These are phyloP conservation scores for Mitragyna speciosa DNA, from an alignment of 257 asterid species.

Conservation along the genomic window DNA sequence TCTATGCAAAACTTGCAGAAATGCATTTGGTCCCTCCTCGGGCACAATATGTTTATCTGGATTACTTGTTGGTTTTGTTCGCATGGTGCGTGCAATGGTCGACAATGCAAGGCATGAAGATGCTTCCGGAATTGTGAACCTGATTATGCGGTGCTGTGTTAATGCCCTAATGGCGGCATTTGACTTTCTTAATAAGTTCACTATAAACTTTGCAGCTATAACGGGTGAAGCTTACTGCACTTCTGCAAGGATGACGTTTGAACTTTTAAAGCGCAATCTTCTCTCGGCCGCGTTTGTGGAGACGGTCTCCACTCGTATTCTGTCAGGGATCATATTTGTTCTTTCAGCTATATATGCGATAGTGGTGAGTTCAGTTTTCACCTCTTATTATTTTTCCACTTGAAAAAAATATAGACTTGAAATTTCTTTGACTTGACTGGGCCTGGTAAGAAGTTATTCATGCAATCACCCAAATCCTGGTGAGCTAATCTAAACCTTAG, in stretches of 20 bases:
- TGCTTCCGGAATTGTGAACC: slow-evolving; percentile 72
- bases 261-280: slow-evolving; percentile 92
- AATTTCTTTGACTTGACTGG: neutral
- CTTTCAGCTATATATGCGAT: slow-evolving; percentile 82
- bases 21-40: slow-evolving; percentile 88
- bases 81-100: slow-evolving; percentile 75
- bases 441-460: neutral
- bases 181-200: slow-evolving; percentile 90
- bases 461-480: neutral
- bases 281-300: slow-evolving; percentile 87
- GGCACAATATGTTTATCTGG: slow-evolving; percentile 97
- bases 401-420: neutral
- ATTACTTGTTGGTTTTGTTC: slow-evolving; percentile 52
- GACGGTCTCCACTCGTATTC: slow-evolving; percentile 82
- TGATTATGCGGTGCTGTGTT: slow-evolving; percentile 72
- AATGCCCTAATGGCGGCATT: slow-evolving; percentile 63
- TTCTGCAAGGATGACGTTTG: slow-evolving; percentile 85
- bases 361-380: slow-evolving; percentile 48
- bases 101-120: slow-evolving; percentile 87
- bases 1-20: slow-evolving; percentile 45
- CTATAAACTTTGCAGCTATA: slow-evolving; percentile 85
- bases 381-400: neutral
- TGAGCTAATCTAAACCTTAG: neutral
- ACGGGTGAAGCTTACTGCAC: slow-evolving; percentile 96
- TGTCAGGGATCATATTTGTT: slow-evolving; percentile 78